A percentile compares a stretch with the other conserved stretches of the same genome.
These are phyloP conservation scores for Aspergillus sp. DNA, from an alignment of 2,329 filamentous ascomycete species.

Conservation along the genomic window DNA sequence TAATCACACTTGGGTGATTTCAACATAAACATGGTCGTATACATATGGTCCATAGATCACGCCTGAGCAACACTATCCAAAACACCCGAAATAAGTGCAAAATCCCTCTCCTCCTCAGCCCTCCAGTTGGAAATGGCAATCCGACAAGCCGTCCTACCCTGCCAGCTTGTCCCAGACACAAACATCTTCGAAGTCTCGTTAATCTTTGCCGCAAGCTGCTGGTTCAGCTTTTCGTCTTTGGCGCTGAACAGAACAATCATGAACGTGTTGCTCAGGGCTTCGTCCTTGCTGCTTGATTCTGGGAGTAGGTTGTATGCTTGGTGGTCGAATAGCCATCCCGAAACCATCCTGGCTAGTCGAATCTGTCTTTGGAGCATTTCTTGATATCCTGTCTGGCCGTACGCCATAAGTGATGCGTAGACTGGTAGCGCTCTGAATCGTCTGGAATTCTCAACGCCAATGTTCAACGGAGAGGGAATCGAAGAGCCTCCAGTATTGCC, in stretches of 20 bases:
- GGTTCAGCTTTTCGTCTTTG: constrained; percentile 60
- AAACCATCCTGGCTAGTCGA: constrained; percentile 63
- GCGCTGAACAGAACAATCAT: constrained; percentile 77
- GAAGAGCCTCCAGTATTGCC: constrained; percentile 26
- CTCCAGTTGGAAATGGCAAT: constrained; percentile 85
- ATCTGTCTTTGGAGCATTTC: constrained; percentile 70
- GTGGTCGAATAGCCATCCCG: constrained; percentile 57
- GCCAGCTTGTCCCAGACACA: constrained; percentile 77
- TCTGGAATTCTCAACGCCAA: constrained; percentile 85
- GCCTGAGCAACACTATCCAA: constrained; percentile 45
- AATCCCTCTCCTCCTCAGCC: constrained; percentile 64
- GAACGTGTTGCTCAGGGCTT: constrained; percentile 52
- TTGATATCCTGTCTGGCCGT: constrained; percentile 65
- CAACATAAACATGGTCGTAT: not conserved
- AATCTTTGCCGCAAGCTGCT: constrained; percentile 63
- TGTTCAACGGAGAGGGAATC: constrained; percentile 78
- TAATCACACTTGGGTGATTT: too few species aligned
- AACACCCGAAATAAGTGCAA: constrained; percentile 60
- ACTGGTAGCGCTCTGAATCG: constrained; percentile 87
- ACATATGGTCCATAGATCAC: not conserved
- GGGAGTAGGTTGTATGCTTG: constrained; percentile 65
- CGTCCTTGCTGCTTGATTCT: constrained; percentile 25
- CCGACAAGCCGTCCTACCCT: constrained; percentile 67
- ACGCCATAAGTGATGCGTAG: constrained; percentile 72
- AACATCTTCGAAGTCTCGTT: constrained; percentile 73